Conservation (phyloP, 1,284 basidiomycete genomes). For the Golubevia sp. region DNA sequence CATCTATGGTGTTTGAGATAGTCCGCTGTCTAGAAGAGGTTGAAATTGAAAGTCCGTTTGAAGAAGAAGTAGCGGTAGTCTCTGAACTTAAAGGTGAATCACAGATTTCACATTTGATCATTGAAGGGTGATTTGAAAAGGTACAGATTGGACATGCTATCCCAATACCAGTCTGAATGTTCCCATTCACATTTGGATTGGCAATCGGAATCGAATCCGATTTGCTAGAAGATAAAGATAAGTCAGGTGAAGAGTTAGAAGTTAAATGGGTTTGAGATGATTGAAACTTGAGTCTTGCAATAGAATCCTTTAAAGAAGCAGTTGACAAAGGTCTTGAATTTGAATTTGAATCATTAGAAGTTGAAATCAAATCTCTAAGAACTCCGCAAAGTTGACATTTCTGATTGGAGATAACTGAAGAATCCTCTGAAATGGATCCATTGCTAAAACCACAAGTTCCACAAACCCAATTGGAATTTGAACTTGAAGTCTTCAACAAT, state of each 20-base stretch:
- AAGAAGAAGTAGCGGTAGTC: slow-evolving; percentile 19
- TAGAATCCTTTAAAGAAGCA: too few relatives aligned
- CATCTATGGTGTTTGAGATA: too few relatives aligned
- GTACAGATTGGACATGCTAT: slow-evolving; percentile 79
- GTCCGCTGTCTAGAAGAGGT: too few relatives aligned
- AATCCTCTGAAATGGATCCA: too few relatives aligned
- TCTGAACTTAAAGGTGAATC: slow-evolving; percentile 68
- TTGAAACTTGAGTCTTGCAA: too few relatives aligned
- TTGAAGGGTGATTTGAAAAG: slow-evolving; percentile 82
- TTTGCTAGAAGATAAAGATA: neutral
- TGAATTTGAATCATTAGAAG: slow-evolving; percentile 3
- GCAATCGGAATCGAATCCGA: neutral
- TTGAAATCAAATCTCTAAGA: slow-evolving; percentile 18
- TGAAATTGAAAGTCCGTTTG: too few relatives aligned
- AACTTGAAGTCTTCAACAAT: too few relatives aligned
- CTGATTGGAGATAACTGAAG: too few relatives aligned
- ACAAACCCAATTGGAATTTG: slow-evolving; percentile 71
- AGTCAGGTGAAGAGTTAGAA: neutral
- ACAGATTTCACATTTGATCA: slow-evolving; percentile 85
- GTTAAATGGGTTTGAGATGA: neutral
- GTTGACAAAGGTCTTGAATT: neutral
- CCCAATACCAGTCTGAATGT: slow-evolving; percentile 1
- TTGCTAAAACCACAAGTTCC: slow-evolving; percentile 82
- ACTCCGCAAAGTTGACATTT: slow-evolving; percentile 73
- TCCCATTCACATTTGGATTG: neutral